Evolutionary conservation across 2,329 filamentous ascomycete genomes (phyloP).

Genomic region (Arthroderma sp.): DNA sequence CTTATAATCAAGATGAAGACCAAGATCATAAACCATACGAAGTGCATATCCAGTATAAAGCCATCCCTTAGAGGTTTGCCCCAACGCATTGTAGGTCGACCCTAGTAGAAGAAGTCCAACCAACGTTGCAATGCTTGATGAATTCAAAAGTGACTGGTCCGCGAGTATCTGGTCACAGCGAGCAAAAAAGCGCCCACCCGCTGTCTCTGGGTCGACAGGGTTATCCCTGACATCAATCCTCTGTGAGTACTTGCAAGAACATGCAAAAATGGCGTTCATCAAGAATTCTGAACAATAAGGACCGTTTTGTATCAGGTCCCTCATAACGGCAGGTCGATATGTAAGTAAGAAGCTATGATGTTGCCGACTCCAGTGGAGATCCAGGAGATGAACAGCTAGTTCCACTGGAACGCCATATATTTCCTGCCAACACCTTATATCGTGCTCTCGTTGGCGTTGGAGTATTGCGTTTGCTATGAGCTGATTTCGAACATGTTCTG

Average conservation of each 20-base stretch:
- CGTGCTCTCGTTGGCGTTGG: constrained; percentile 16
- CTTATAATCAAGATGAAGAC: constrained; percentile 28
- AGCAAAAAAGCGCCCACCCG: constrained; percentile 29
- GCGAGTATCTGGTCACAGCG: constrained; percentile 29
- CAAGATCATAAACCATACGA: constrained; percentile 33
- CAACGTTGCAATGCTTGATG: constrained; percentile 29
- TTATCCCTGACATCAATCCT: constrained; percentile 25
- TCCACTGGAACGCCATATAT: constrained; percentile 18
- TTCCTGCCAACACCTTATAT: constrained; percentile 12
- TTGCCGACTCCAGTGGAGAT: constrained; percentile 32
- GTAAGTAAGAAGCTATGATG: constrained; percentile 30
- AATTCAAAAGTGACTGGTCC: constrained; percentile 25
- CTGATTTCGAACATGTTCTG: constrained; percentile 16
- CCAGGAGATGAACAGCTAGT: constrained; percentile 28
- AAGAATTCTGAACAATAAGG: constrained; percentile 30
- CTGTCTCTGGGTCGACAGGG: constrained; percentile 25
- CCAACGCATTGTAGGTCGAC: constrained; percentile 19
- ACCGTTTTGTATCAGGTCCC: constrained; percentile 25
- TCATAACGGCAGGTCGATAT: constrained; percentile 31
- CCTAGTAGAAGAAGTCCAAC: constrained; percentile 25
- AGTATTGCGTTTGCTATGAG: constrained; percentile 17
- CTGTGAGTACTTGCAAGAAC: constrained; percentile 31
- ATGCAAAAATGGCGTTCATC: constrained; percentile 34
- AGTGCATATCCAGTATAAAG: constrained; percentile 32
- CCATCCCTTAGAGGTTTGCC: constrained; percentile 26